Evolutionary conservation across 1,139 yeast species (phyloP).

Genomic region (Saccharomyces hybrid): DNA sequence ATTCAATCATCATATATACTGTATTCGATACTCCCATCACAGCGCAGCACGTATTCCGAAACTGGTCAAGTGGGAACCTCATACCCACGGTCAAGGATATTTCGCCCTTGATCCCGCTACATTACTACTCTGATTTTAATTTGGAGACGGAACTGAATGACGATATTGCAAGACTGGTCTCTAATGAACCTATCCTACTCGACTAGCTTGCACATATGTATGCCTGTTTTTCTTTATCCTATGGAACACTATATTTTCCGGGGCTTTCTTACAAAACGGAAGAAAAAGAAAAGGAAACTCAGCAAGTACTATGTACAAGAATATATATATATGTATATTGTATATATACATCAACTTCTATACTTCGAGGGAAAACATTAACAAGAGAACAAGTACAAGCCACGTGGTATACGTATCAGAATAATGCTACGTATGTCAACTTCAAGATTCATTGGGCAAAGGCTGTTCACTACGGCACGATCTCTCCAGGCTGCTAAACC

Average conservation of each 20-base stretch:
- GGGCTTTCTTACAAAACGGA: background rate
- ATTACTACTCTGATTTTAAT: background rate
- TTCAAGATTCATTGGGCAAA: background rate
- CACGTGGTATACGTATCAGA: background rate
- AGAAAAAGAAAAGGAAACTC: background rate
- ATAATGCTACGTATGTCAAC: background rate
- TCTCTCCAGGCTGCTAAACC: slow-evolving; percentile 13
- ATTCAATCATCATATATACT: slow-evolving; percentile 5
- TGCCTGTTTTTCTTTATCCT: background rate
- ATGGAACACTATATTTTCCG: background rate
- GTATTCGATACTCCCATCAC: slow-evolving; percentile 3
- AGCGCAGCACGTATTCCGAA: background rate
- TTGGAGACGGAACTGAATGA: background rate
- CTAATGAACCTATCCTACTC: background rate
- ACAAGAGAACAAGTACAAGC: background rate
- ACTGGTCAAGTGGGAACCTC: background rate
- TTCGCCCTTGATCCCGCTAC: slow-evolving; percentile 2
- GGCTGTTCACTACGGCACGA: background rate
- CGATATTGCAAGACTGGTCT: background rate
- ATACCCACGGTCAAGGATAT: background rate
- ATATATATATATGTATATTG: background rate
- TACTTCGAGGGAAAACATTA: background rate
- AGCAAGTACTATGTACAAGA: background rate
- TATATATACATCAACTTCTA: background rate
- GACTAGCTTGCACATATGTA: background rate